Base-by-base conservation (phyloP, 306 rosid genomes). In the Glycine tomentella region DNA sequence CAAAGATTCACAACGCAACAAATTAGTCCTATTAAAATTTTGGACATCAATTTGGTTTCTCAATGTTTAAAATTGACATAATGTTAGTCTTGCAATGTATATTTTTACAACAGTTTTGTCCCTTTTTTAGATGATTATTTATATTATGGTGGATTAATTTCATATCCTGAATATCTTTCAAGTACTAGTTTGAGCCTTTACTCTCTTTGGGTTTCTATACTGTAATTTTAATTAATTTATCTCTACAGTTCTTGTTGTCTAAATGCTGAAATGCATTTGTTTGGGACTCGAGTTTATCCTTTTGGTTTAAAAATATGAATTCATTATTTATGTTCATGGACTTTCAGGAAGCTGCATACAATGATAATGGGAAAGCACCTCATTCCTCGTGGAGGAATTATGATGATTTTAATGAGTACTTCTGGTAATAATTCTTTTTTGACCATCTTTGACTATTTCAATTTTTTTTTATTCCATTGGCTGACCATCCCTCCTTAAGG, bases 371-470 rank as follows among this genome's bases (percentile, higher is more conserved):
- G 64, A 90, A 85, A 80, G 99, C 99, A 34, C 80, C 99, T 17
- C 99, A 95, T 88, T 95, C 99, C 57, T 87, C 97, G 20, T 95
- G 99, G 99, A 93, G 99, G 89, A 95, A 95, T 76, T 95, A 95
- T 74, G 99, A 95, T 83, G 99, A 95, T 77, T 95, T 95, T 76
- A 95, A 95, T 15, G 99, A 95, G 88, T 87, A 90, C 80, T 95
- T 95, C 82, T 95, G 99, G 99, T 95, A 89, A 81, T 84, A 61
- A 46, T 51, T 85, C 50, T 56, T 63, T 2, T 20, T 12, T 34
- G 67, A 36, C 53, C 69, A 4, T 75, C 14, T 42, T 36, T 52
- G 12, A 4, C 44, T 56, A 10, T 15, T 67, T 31, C 50, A 55
- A 13, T 34, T 13, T 7, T 65, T 20, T 57, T 56, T 31, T 68